Evolutionary conservation across 495 filamentous ascomycete species (phyloP).

Genomic region (Hyaloscypha bicolor): DNA sequence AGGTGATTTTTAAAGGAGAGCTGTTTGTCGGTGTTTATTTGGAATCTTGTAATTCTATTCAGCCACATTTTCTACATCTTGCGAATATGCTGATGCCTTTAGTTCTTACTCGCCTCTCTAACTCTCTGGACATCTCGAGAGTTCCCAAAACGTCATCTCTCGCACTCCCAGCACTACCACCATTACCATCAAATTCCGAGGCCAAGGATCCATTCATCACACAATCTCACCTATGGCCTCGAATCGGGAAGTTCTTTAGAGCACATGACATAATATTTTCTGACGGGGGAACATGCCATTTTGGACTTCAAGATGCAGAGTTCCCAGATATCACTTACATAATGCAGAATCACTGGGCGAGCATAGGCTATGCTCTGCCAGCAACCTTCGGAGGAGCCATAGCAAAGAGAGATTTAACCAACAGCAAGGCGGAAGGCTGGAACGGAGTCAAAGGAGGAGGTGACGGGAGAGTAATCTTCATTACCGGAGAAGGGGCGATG

Average conservation of each 20-base stretch:
- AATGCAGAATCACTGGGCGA: conserved; percentile 42
- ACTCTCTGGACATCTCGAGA: not conserved
- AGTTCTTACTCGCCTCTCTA: not conserved
- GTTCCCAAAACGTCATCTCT: not conserved
- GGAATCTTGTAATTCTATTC: not conserved
- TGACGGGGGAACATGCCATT: conserved; percentile 43
- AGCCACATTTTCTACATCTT: not conserved
- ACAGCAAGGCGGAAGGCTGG: not conserved
- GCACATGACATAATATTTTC: conserved; percentile 49
- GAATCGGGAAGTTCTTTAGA: conserved; percentile 39
- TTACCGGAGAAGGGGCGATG: conserved; percentile 8
- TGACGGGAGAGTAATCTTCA: conserved; percentile 27
- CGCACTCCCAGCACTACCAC: not conserved
- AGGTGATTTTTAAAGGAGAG: not conserved
- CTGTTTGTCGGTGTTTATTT: not conserved
- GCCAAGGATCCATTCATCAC: not conserved
- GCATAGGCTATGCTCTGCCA: conserved; percentile 45
- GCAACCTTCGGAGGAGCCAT: conserved; percentile 37
- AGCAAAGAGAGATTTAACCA: conserved; percentile 35
- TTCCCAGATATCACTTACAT: conserved; percentile 35
- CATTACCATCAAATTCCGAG: not conserved
- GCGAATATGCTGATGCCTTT: not conserved
- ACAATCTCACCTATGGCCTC: conserved; percentile 7
- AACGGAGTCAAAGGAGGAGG: not conserved
- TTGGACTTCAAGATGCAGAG: conserved; percentile 33